Evolutionary conservation across 1,139 yeast species (phyloP).

Genomic region (Schwanniomyces etchellsii): DNA sequence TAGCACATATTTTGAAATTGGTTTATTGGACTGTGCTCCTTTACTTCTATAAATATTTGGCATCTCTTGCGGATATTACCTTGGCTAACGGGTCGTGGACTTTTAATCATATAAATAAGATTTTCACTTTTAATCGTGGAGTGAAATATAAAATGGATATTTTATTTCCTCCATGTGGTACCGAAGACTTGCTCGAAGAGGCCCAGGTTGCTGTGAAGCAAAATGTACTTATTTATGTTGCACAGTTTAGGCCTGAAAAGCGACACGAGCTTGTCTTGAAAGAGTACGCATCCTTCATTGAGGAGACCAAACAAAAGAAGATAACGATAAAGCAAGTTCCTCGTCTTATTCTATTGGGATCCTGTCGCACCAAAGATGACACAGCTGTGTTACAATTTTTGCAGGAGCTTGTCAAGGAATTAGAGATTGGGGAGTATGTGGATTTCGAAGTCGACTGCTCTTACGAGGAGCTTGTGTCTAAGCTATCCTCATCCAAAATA

Average conservation of each 20-base stretch:
- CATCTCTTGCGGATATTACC: constrained; percentile 60
- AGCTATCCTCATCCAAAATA: constrained; percentile 55
- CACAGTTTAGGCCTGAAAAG: constrained; percentile 95
- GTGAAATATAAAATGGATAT: constrained; percentile 30
- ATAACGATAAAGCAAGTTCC: constrained; percentile 25
- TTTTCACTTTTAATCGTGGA: constrained; percentile 46
- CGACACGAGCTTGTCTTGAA: constrained; percentile 68
- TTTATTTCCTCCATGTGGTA: constrained; percentile 85
- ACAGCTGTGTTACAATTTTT: constrained; percentile 51
- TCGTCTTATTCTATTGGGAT: constrained; percentile 71
- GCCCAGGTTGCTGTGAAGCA: constrained; percentile 12
- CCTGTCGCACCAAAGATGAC: constrained; percentile 72
- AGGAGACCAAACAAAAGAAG: constrained; percentile 14
- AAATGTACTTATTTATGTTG: constrained; percentile 66
- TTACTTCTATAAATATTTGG: constrained; percentile 60
- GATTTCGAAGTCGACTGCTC: constrained; percentile 74
- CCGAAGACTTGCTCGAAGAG: constrained; percentile 38
- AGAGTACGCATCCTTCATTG: constrained; percentile 54
- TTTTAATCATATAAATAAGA: constrained; percentile 55
- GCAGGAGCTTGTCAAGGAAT: constrained; percentile 36
- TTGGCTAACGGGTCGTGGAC: constrained; percentile 94
- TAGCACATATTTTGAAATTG: constrained; percentile 38
- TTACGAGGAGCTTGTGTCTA: constrained; percentile 53
- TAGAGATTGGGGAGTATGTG: constrained; percentile 45
- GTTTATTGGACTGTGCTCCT: constrained; percentile 67